Conservation (phyloP, 495 filamentous ascomycete genomes). For the Penicillium coffeae region DNA sequence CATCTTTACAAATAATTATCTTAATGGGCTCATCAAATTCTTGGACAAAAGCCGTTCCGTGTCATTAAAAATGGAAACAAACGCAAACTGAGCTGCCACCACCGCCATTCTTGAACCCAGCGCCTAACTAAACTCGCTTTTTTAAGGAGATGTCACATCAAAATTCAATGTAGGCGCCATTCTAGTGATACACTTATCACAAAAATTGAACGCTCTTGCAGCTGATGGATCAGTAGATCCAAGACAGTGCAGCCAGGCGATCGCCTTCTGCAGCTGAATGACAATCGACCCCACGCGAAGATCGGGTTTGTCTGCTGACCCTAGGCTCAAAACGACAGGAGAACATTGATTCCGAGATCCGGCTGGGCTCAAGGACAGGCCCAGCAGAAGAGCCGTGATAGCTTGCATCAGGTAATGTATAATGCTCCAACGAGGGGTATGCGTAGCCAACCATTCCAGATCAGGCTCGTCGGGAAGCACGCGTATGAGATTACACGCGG, state of each 20-base stretch:
- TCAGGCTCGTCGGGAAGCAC: background rate
- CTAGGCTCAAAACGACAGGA: background rate
- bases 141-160: background rate
- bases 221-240: background rate
- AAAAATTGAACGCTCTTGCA: background rate
- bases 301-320: background rate
- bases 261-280: background rate
- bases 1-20: too few species aligned
- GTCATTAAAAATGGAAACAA: too few species aligned
- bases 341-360: background rate
- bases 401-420: conserved; percentile 3
- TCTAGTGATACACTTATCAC: background rate
- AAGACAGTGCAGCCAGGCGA: background rate
- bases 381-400: background rate
- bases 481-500: background rate
- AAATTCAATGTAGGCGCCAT: background rate
- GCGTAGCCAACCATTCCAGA: background rate
- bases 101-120: too few species aligned
- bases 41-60: too few species aligned
- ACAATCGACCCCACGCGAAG: background rate
- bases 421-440: conserved; percentile 1
- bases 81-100: too few species aligned
- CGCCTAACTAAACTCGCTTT: background rate
- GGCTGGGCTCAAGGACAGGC: background rate
- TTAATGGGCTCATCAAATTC: too few species aligned